These are phyloP conservation scores for Amaranthus cruentus DNA, from an alignment of 148 eudicot genomes.

Conservation along the genomic window DNA sequence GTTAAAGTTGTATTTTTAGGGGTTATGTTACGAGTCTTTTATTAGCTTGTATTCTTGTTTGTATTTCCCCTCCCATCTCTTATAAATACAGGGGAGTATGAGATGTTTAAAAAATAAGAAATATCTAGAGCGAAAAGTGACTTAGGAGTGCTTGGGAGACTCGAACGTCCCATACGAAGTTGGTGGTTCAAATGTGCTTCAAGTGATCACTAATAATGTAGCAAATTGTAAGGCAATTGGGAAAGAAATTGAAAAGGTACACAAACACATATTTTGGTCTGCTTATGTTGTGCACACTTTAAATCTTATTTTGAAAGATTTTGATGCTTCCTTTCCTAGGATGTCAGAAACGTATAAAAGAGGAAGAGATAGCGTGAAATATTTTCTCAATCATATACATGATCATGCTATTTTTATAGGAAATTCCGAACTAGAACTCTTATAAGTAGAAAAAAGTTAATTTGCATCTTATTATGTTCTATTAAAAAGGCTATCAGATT, in stretches of 20 bases:
- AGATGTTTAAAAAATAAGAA: too few relatives aligned
- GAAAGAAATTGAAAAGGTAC: slow-evolving; percentile 13
- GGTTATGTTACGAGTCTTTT: too few relatives aligned
- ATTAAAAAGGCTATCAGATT: slow-evolving; percentile 9
- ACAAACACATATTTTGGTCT: slow-evolving; percentile 19
- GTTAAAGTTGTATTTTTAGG: too few relatives aligned
- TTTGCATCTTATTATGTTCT: slow-evolving; percentile 24
- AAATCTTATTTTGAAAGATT: slow-evolving; percentile 17
- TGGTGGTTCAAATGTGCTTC: slow-evolving; percentile 16
- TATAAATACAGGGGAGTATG: too few relatives aligned
- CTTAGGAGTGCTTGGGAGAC: too few relatives aligned
- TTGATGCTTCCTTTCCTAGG: not conserved
- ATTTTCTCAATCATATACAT: slow-evolving; percentile 14
- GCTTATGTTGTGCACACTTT: slow-evolving; percentile 12
- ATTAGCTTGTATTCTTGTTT: too few relatives aligned
- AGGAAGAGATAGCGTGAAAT: slow-evolving; percentile 16
- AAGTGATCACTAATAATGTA: slow-evolving; percentile 25
- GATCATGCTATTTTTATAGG: slow-evolving; percentile 15
- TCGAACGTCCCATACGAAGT: not conserved
- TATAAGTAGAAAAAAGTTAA: slow-evolving; percentile 29
- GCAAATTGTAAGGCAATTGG: slow-evolving; percentile 11
- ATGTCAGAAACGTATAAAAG: not conserved
- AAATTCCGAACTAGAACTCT: slow-evolving; percentile 13
- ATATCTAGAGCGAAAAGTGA: too few relatives aligned
- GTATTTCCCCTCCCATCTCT: too few relatives aligned